phyloP scores from a whole-genome alignment of 208 protist genomes.

The Herpetomonas samuelpessoai region DNA sequence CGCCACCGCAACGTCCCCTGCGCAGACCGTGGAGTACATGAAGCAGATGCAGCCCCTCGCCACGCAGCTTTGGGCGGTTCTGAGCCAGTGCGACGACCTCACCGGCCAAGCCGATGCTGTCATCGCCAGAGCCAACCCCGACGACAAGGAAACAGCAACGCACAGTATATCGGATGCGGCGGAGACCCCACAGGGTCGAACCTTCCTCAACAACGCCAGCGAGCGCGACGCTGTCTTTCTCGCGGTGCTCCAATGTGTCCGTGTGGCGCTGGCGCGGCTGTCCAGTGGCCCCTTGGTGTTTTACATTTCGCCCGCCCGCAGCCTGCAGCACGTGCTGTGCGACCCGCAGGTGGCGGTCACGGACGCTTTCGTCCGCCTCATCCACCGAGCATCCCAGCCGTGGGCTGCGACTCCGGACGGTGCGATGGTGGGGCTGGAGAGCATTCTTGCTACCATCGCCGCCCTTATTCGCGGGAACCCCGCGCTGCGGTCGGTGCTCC shows the following conservation, averaged over 20 bases:
- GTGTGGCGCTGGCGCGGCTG: constrained; percentile 15
- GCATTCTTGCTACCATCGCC: constrained; percentile 27
- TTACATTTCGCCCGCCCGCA: constrained; percentile 7
- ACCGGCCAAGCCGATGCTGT: constrained; percentile 10
- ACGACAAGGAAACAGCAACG: not conserved
- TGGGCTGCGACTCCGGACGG: constrained; percentile 27
- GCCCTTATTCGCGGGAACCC: constrained; percentile 28
- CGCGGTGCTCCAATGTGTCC: constrained; percentile 33
- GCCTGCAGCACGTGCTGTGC: constrained; percentile 44
- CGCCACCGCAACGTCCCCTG: not conserved
- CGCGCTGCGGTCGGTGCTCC: constrained; percentile 12
- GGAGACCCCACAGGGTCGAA: not conserved
- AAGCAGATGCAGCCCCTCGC: constrained; percentile 24
- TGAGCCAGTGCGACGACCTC: constrained; percentile 26
- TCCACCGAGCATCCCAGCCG: constrained; percentile 43
- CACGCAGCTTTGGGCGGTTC: constrained; percentile 23
- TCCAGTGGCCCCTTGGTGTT: constrained; percentile 8
- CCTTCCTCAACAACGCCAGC: constrained; percentile 4
- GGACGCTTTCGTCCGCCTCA: constrained; percentile 38
- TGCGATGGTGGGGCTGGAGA: constrained; percentile 13
- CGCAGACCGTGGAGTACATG: constrained; percentile 8
- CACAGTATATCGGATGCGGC: no score
- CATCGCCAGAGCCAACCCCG: not conserved
- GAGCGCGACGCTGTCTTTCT: constrained; percentile 26
- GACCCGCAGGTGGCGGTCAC: constrained; percentile 1